Evolutionary conservation across 1,284 basidiomycete species (phyloP).

Genomic region (Kwoniella shivajii): DNA sequence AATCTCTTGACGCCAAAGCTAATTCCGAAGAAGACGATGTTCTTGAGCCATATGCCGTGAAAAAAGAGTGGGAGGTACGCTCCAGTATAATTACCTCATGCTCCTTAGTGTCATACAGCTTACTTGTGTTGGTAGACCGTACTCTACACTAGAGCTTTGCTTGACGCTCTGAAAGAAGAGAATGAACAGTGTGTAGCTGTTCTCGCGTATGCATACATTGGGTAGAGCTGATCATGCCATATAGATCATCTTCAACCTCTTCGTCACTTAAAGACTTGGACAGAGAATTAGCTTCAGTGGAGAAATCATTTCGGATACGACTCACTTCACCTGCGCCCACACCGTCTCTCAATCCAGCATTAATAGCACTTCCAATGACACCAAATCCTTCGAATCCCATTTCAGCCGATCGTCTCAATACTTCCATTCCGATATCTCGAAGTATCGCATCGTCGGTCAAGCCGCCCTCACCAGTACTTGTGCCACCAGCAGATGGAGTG

Average conservation of each 20-base stretch:
- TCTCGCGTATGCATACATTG: not conserved
- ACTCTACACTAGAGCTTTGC: slow-evolving; percentile 40
- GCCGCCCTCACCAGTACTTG: not conserved
- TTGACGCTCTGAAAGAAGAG: slow-evolving; percentile 32
- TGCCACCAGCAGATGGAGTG: slow-evolving; percentile 8
- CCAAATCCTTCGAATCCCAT: slow-evolving; percentile 9
- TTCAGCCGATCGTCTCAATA: not conserved
- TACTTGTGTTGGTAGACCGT: slow-evolving; percentile 31
- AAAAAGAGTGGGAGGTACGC: slow-evolving; percentile 48
- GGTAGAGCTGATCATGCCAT: not conserved
- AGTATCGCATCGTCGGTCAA: not conserved
- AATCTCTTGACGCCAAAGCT: slow-evolving; percentile 32
- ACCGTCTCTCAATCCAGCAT: slow-evolving; percentile 15
- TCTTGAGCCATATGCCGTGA: slow-evolving; percentile 35
- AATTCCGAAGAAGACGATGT: slow-evolving; percentile 21
- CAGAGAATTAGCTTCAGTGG: slow-evolving; percentile 18
- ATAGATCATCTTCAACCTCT: slow-evolving; percentile 31
- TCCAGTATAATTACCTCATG: not conserved
- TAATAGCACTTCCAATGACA: slow-evolving; percentile 18
- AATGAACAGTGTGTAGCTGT: slow-evolving; percentile 42
- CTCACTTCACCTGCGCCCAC: slow-evolving; percentile 13
- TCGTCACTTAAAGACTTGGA: slow-evolving; percentile 23
- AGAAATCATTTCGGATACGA: slow-evolving; percentile 13
- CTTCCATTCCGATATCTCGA: not conserved
- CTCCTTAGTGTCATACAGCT: not conserved